Evolutionary conservation across 2,329 filamentous ascomycete species (phyloP), one percentile per base, ranked within the genome.

Genomic region (Ophiostoma novo-ulmi): DNA sequence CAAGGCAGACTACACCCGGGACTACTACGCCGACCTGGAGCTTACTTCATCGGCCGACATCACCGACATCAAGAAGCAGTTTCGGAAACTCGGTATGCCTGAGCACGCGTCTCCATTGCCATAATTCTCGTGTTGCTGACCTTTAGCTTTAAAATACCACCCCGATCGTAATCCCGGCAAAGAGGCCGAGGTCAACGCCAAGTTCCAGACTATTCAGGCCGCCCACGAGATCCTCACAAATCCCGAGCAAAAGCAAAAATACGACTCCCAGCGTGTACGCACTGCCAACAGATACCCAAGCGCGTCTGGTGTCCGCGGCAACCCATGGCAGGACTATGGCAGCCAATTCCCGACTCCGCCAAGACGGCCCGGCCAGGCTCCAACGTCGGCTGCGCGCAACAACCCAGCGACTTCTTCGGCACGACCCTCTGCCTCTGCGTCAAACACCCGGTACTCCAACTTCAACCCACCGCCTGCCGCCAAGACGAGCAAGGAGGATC

Each of bases 11-110:
- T 83, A 85, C 61, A 70, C 17, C 26, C 87, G 88, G 76, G 91
- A 96, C 80, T 95, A 95, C 80, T 97, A 97, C 80, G 90, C 88
- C 73, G 93, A 96, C 81, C 84, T 97, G 70, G 91, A 92, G 74
- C 81, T 97, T 70, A 80, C 87, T 1, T 82, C 86, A 13, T 86
- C 85, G 75, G 91, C 91, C 69, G 88, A 90, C 74, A 81, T 88
- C 63, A 86, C 89, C 39, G 92, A 95, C 58, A 89, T 97, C 78
- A 94, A 92, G 82, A 95, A 90, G 79, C 90, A 94, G 76, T 97
- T 93, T 80, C 87, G 91, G 75, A 93, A 93, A 79, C 86, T 97
- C 77, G 91, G 91, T 92, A 81, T 41, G 39, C 31, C 39, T 26
- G 31, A 4, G 20, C 20, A 20, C 63, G 6, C 52, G 44, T 66